A percentile compares a stretch with the other conserved stretches of the same genome.
Conservation (phyloP, 441 rosid species). For the Daphne laureola region DNA sequence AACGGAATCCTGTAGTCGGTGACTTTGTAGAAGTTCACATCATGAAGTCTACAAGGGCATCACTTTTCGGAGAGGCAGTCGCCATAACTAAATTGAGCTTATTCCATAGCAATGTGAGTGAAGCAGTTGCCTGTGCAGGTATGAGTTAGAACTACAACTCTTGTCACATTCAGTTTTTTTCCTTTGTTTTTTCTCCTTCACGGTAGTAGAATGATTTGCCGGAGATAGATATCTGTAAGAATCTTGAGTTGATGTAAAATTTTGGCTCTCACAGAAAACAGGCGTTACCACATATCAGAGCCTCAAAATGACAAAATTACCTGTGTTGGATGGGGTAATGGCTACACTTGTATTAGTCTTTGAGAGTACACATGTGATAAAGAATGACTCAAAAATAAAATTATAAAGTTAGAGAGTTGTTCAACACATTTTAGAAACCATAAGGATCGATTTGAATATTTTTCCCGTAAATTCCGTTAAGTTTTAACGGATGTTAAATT, state of each 20-base stretch:
- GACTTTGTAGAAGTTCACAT: slow-evolving; percentile 77
- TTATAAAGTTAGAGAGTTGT: too few relatives aligned
- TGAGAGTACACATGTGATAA: too few relatives aligned
- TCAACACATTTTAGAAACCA: too few relatives aligned
- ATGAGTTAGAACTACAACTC: slow-evolving; percentile 15
- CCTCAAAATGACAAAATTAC: too few relatives aligned
- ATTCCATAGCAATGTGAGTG: slow-evolving; percentile 33
- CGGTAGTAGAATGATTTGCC: neutral
- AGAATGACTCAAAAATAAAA: too few relatives aligned
- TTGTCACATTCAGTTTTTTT: neutral
- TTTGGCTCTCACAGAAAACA: neutral
- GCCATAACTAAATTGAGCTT: slow-evolving; percentile 61
- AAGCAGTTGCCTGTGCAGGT: slow-evolving; percentile 38
- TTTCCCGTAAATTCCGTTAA: too few relatives aligned
- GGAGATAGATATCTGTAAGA: neutral
- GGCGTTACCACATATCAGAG: neutral
- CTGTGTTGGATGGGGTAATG: too few relatives aligned
- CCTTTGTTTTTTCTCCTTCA: neutral
- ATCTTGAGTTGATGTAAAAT: neutral
- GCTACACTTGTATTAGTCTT: too few relatives aligned
- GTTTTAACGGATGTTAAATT: too few relatives aligned
- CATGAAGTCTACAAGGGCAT: slow-evolving; percentile 55
- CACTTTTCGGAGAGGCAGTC: slow-evolving; percentile 68
- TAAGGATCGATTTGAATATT: too few relatives aligned
- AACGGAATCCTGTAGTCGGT: slow-evolving; percentile 53